A percentile compares a stretch with the other conserved stretches of the same genome.
phyloP scores from a whole-genome alignment of 768 basidiomycete genomes.

The Trichaptum fuscoviolaceum region DNA sequence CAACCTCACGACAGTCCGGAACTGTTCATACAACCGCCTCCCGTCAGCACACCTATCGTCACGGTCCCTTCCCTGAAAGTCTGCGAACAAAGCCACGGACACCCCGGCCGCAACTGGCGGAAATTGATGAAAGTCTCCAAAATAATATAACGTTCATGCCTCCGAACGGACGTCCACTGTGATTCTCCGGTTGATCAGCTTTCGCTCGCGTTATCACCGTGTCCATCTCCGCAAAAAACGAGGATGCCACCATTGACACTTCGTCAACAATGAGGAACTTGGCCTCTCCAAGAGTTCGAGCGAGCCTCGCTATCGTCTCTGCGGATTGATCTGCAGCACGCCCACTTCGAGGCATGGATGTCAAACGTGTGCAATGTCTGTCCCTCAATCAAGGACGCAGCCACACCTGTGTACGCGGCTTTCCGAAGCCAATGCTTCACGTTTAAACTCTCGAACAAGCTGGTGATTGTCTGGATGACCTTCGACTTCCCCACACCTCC shows the following conservation, averaged over 20 bases:
- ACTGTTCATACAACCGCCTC: constrained; percentile 21
- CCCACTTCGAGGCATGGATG: constrained; percentile 3
- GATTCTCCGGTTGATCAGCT: constrained; percentile 11
- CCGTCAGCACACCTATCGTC: constrained; percentile 12
- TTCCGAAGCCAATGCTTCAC: constrained; percentile 23
- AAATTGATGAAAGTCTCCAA: constrained; percentile 43
- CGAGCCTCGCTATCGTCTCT: constrained; percentile 5
- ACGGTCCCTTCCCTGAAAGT: too few relatives aligned
- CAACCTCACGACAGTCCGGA: constrained; percentile 30
- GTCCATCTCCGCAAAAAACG: constrained; percentile 7
- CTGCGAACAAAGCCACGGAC: neutral
- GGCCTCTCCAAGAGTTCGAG: constrained; percentile 13
- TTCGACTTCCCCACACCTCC: constrained; percentile 42
- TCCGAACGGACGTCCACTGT: constrained; percentile 7
- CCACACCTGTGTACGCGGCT: constrained; percentile 35
- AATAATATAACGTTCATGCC: constrained; percentile 35
- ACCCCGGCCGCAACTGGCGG: constrained; percentile 28
- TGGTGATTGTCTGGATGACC: constrained; percentile 32
- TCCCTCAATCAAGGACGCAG: constrained; percentile 34
- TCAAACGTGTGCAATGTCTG: constrained; percentile 26
- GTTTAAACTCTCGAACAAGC: constrained; percentile 23
- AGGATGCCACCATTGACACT: constrained; percentile 6
- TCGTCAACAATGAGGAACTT: constrained; percentile 11
- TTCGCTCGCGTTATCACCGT: neutral
- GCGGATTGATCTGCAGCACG: constrained; percentile 6